Percentiles rank a stretch among this genome's conserved stretches.
phyloP scores from a whole-genome alignment of 306 rosid species.

The Inga leiocalycina region DNA sequence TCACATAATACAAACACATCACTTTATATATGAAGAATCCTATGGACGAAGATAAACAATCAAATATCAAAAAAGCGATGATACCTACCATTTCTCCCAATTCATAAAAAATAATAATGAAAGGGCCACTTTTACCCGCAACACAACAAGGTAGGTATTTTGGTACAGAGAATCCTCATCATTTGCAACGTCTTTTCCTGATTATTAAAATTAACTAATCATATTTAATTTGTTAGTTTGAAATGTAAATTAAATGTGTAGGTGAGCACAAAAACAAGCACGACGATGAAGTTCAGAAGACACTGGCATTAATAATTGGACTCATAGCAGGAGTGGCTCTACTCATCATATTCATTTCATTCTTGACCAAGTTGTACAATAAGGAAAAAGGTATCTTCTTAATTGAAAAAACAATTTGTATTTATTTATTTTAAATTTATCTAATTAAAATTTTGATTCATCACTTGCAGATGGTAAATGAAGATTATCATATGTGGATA shows the following conservation, averaged over 20 bases:
- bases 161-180: neutral
- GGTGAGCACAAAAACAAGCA: conserved; percentile 36
- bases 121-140: neutral
- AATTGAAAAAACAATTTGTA: neutral
- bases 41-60: conserved; percentile 22
- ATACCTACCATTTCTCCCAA: conserved; percentile 8
- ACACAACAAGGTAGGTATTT: neutral
- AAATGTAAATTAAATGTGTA: neutral
- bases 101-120: neutral
- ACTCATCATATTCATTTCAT: conserved; percentile 61
- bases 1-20: neutral
- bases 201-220: neutral
- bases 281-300: conserved; percentile 63
- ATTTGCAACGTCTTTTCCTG: neutral
- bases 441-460: neutral
- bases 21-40: conserved; percentile 36
- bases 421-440: neutral
- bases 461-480: conserved; percentile 66
- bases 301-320: conserved; percentile 80
- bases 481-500: conserved; percentile 34
- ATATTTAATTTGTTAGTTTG: neutral
- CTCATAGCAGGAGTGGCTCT: conserved; percentile 77
- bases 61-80: conserved; percentile 4
- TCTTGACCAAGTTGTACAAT: conserved; percentile 50
- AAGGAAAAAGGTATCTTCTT: conserved; percentile 40